phyloP scores from a whole-genome alignment of 768 basidiomycete genomes.

The Leccinum imitatum region DNA sequence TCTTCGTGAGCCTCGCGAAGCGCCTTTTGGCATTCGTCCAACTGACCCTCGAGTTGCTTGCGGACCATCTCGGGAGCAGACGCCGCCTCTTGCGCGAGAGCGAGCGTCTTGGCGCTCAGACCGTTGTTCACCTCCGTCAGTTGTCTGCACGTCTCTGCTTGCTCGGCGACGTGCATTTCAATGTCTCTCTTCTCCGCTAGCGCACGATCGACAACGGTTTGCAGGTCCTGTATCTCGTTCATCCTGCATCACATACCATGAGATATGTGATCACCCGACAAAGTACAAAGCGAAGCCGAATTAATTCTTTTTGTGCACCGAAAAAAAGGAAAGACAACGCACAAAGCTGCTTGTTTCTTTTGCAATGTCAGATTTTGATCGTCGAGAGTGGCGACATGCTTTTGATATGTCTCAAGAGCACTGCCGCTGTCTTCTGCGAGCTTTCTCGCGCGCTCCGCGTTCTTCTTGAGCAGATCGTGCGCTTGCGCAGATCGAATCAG shows the following conservation, averaged over 20 bases:
- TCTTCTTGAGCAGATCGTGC: slow-evolving; percentile 88
- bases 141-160: slow-evolving; percentile 70
- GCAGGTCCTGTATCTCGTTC: slow-evolving; percentile 63
- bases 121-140: slow-evolving; percentile 78
- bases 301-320: neutral
- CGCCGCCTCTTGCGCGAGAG: slow-evolving; percentile 40
- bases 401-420: slow-evolving; percentile 88
- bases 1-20: slow-evolving; percentile 68
- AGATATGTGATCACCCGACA: neutral
- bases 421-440: slow-evolving; percentile 78
- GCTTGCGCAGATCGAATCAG: slow-evolving; percentile 84
- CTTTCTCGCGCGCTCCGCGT: slow-evolving; percentile 89
- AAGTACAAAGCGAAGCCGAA: neutral
- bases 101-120: slow-evolving; percentile 69
- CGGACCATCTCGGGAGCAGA: slow-evolving; percentile 45
- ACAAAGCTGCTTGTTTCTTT: slow-evolving; percentile 58
- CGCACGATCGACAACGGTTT: slow-evolving; percentile 58
- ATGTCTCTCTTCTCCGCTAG: slow-evolving; percentile 63
- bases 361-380: slow-evolving; percentile 62
- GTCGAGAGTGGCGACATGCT: slow-evolving; percentile 78
- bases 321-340: slow-evolving; percentile 26
- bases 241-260: slow-evolving; percentile 41
- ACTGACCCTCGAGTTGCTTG: slow-evolving; percentile 62
- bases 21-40: slow-evolving; percentile 58
- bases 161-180: slow-evolving; percentile 63